A percentile compares a stretch with the other conserved stretches of the same genome.
These are phyloP conservation scores for Yamadazyma songkhlaensis DNA, from an alignment of 1,139 yeast genomes.

Conservation along the genomic window DNA sequence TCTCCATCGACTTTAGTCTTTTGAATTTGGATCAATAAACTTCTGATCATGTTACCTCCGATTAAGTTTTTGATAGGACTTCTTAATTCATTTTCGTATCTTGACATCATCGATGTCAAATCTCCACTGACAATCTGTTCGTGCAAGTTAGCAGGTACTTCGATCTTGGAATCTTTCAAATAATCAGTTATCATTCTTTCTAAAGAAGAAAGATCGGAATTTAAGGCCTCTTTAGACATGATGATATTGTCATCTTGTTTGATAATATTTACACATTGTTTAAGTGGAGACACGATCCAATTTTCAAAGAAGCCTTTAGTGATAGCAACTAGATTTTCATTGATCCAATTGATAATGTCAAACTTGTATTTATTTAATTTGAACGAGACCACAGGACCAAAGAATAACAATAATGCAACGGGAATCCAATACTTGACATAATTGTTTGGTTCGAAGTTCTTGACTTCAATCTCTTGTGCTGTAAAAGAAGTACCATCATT, in stretches of 20 bases:
- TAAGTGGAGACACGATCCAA: conserved; percentile 82
- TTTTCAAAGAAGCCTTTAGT: conserved; percentile 64
- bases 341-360: conserved; percentile 54
- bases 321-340: conserved; percentile 61
- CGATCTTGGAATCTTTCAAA: conserved; percentile 44
- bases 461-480: neutral
- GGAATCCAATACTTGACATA: conserved; percentile 69
- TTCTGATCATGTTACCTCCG: conserved; percentile 70
- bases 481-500: conserved; percentile 7
- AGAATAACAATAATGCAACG: conserved; percentile 31
- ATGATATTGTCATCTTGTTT: conserved; percentile 76
- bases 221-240: conserved; percentile 74
- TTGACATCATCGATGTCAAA: conserved; percentile 71
- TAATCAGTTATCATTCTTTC: conserved; percentile 87
- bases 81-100: conserved; percentile 74
- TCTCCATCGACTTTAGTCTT: conserved; percentile 96
- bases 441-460: conserved; percentile 45
- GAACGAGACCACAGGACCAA: conserved; percentile 50
- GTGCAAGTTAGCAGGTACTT: conserved; percentile 26
- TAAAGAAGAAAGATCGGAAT: conserved; percentile 74
- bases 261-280: conserved; percentile 71
- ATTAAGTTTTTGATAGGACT: conserved; percentile 63
- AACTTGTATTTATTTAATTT: conserved; percentile 49
- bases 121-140: conserved; percentile 52
- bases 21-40: conserved; percentile 83